Evolutionary conservation across 2,329 filamentous ascomycete genomes (phyloP), one percentile per base, ranked within the genome.

Genomic region (Fusarium pilosicola): DNA sequence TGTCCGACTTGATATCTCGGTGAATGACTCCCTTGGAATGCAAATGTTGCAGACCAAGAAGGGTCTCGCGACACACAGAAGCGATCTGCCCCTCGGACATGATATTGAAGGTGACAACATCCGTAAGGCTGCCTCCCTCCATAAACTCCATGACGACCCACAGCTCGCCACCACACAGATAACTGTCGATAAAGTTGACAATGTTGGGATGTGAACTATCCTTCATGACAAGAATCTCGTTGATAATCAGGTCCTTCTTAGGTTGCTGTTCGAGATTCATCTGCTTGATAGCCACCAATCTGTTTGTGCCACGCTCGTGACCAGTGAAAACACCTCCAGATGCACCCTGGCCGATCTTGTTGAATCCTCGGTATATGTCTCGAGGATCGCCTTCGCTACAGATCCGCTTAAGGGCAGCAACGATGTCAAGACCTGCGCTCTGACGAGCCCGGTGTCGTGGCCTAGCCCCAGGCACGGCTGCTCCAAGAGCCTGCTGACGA

Each of bases 81-180:
- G 96, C 95, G 79, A 99, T 98, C 84, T 98, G 96, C 6, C 94
- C 94, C 83, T 99, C 96, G 13, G 93, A 96, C 96, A 99, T 98
- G 80, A 98, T 97, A 84, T 98, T 98, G 84, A 97, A 98, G 7
- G 96, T 99, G 64, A 99, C 96, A 61, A 99, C 96, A 83, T 99
- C 96, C 17, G 96, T 99, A 81, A 99, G 86, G 83, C 95, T 98
- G 72, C 96, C 96, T 68, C 96, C 96, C 83, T 99, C 96, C 96
- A 99, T 99, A 80, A 96, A 99, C 84, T 99, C 96, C 96, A 99
- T 99, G 39, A 98, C 94, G 4, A 99, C 96, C 96, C 96, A 99
- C 36, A 99, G 86, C 82, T 98, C 96, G 48, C 96, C 94, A 18
- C 90, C 89, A 65, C 95, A 93, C 17, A 99, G 87, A 82, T 95